Percentiles rank a stretch among this genome's conserved stretches.
phyloP scores from a whole-genome alignment of 305 asterid genomes.

The Andrographis paniculata region DNA sequence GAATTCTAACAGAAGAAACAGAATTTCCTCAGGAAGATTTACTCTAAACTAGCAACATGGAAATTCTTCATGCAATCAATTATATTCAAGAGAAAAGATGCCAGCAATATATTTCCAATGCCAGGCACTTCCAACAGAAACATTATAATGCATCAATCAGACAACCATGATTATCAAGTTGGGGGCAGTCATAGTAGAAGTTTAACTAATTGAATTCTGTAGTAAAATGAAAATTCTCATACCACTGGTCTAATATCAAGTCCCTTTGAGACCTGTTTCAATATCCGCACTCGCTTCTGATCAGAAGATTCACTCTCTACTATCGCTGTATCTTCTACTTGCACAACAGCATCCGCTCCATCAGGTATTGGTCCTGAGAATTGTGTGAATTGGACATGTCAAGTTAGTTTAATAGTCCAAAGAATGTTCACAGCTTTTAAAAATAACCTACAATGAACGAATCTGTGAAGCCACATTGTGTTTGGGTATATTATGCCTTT shows the following conservation, averaged over 20 bases:
- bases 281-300: conserved; percentile 49
- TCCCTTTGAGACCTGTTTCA: conserved; percentile 63
- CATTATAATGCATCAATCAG: neutral
- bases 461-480: conserved; percentile 5
- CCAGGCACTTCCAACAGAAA: neutral
- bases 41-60: no score
- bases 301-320: conserved; percentile 33
- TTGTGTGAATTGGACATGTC: conserved; percentile 8
- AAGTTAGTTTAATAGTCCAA: conserved; percentile 1
- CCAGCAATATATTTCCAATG: neutral
- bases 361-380: conserved; percentile 82
- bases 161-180: no score
- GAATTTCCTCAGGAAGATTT: no score
- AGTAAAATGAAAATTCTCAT: conserved; percentile 26
- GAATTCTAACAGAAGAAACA: no score
- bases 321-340: conserved; percentile 69
- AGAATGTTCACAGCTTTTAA: conserved; percentile 1
- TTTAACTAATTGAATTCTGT: conserved; percentile 12
- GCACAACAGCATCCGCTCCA: conserved; percentile 94
- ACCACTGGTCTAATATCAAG: conserved; percentile 91
- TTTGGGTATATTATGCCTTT: no score
- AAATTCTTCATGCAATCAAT: no score
- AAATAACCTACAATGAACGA: neutral
- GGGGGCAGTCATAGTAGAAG: neutral
- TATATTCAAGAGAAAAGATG: no score